These are phyloP conservation scores for Nakaseomyces nivariensis DNA, from an alignment of 1,139 yeast species.

Conservation along the genomic window DNA sequence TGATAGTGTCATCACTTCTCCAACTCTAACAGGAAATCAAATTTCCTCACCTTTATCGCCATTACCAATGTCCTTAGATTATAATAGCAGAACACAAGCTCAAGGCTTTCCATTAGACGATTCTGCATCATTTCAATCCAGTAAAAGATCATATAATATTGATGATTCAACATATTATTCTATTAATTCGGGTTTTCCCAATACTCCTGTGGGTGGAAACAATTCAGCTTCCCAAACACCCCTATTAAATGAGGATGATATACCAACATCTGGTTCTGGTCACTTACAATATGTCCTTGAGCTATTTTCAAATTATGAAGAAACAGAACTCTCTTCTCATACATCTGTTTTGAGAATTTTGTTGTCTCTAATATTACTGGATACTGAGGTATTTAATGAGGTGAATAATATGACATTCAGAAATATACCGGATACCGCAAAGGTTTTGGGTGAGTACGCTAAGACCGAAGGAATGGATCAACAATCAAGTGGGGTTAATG, in stretches of 20 bases:
- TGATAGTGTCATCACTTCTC: constrained; percentile 3
- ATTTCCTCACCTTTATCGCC: background rate
- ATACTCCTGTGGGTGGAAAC: background rate
- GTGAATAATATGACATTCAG: constrained; percentile 19
- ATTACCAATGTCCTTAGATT: background rate
- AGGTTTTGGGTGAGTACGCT: background rate
- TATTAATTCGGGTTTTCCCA: background rate
- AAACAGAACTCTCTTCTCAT: constrained; percentile 21
- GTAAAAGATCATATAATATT: constrained; percentile 3
- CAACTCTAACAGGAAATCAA: background rate
- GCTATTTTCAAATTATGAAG: constrained; percentile 16
- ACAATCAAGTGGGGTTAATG: background rate
- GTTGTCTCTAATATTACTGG: constrained; percentile 19
- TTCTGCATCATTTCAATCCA: constrained; percentile 4
- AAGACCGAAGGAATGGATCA: background rate
- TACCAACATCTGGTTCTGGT: constrained; percentile 5
- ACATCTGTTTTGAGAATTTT: constrained; percentile 21
- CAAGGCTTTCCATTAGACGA: constrained; percentile 6
- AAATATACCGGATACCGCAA: constrained; percentile 15
- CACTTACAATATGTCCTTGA: constrained; percentile 18
- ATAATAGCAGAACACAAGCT: constrained; percentile 1
- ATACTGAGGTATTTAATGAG: constrained; percentile 20
- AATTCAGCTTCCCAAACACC: background rate
- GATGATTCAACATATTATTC: constrained; percentile 1
- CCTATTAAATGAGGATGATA: background rate